Evolutionary conservation across 73 alveolate genomes (phyloP), one percentile per base, ranked within the genome.

Genomic region (Blepharisma stoltei): DNA sequence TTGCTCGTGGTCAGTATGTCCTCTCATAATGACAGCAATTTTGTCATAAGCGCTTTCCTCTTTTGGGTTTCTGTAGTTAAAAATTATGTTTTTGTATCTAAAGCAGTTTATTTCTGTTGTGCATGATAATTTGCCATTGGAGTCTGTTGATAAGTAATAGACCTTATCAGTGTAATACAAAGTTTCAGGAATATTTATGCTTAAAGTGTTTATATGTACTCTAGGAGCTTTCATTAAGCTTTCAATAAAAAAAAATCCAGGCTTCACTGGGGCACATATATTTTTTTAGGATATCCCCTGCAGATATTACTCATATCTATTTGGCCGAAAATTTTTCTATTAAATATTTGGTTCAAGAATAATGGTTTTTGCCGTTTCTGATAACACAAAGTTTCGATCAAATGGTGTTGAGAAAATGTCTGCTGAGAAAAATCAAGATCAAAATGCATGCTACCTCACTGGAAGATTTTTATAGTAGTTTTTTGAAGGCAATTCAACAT

Each of bases 221-320:
- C 46, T 60, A 14, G 73, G 73, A 60, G 73, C 73, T 60, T 60
- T 60, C 18, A 60, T 8, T 60, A 60, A 60, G 23, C 48, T 60
- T 14, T 60, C 73, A 9, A 60, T 18, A 25, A 60, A 60, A 25
- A 60, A 60, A 5, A 60, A 25, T 9, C 73, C 73, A 14, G 73
- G 73, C 73, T 60, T 60, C 23, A 60, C 46, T 60, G 73, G 73
- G 14, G n/a, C n/a, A n/a, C n/a, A n/a, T n/a, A n/a, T n/a, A n/a
- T n/a, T n/a, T n/a, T n/a, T n/a, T n/a, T n/a, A n/a, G n/a, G n/a
- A n/a, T n/a, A n/a, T n/a, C n/a, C n/a, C n/a, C n/a, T n/a, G n/a
- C n/a, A n/a, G n/a, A n/a, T n/a, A n/a, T n/a, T n/a, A n/a, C n/a
- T n/a, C n/a, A n/a, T n/a, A n/a, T n/a, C n/a, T n/a, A n/a, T n/a